Percentiles rank a stretch among this genome's conserved stretches.
phyloP scores from a whole-genome alignment of 805 yeast species.

The Candida koratica region DNA sequence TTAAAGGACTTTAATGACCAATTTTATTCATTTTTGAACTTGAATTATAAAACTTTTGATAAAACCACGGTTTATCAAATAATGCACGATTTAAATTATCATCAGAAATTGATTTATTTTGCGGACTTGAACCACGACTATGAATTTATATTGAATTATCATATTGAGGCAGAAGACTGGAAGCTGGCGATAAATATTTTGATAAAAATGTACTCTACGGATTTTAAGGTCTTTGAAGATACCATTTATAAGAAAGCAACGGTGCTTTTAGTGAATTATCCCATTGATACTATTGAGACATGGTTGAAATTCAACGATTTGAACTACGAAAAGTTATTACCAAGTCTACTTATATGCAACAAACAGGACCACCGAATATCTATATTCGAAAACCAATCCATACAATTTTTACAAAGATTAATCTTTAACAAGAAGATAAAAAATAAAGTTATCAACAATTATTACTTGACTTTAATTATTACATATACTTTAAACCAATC shows the following conservation, averaged over 20 bases:
- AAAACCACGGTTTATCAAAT: conserved; percentile 67
- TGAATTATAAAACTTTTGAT: conserved; percentile 52
- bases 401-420: conserved; percentile 58
- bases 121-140: conserved; percentile 68
- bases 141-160: conserved; percentile 62
- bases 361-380: conserved; percentile 36
- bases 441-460: conserved; percentile 57
- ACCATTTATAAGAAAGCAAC: conserved; percentile 66
- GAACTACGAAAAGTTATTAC: conserved; percentile 63
- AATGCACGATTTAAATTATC: conserved; percentile 61
- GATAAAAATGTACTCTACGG: conserved; percentile 40
- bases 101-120: conserved; percentile 58
- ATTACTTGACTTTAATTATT: conserved; percentile 64
- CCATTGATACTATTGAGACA: conserved; percentile 65
- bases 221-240: conserved; percentile 15
- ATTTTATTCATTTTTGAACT: conserved; percentile 48
- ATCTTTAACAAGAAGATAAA: conserved; percentile 37
- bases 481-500: conserved; percentile 25
- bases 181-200: conserved; percentile 59
- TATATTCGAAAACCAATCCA: conserved; percentile 54
- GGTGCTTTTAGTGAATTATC: conserved; percentile 61
- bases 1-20: conserved; percentile 12
- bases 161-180: conserved; percentile 73
- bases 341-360: conserved; percentile 71
- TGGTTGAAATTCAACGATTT: conserved; percentile 64